Percentiles rank a stretch among this genome's conserved stretches.
These are phyloP conservation scores for Echium plantagineum DNA, from an alignment of 257 asterid species.

Conservation along the genomic window DNA sequence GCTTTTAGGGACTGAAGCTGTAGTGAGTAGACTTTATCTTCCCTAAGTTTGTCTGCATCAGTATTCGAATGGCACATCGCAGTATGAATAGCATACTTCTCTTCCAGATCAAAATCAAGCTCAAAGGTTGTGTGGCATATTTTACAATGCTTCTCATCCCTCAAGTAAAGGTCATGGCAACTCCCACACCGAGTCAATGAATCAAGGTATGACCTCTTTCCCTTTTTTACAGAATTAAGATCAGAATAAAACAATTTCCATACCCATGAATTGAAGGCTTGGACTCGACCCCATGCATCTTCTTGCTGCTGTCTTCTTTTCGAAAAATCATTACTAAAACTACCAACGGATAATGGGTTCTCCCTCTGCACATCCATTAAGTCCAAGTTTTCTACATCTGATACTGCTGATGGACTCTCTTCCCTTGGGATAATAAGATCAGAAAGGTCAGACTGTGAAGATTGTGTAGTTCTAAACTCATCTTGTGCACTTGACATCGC, in stretches of 20 bases:
- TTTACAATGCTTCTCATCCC: constrained; percentile 93
- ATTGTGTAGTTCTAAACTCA: constrained; percentile 28
- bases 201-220: constrained; percentile 64
- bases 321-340: constrained; percentile 24
- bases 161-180: constrained; percentile 91
- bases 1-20: constrained; percentile 95
- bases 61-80: constrained; percentile 57
- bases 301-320: constrained; percentile 41
- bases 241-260: constrained; percentile 82
- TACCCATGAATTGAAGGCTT: constrained; percentile 59
- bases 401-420: constrained; percentile 82
- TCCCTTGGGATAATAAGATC: constrained; percentile 49
- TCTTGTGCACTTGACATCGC: constrained; percentile 38
- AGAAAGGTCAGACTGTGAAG: constrained; percentile 29
- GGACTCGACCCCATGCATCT: constrained; percentile 31
- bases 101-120: constrained; percentile 89
- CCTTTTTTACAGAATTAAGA: constrained; percentile 58
- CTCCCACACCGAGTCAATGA: constrained; percentile 68
- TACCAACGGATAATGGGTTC: constrained; percentile 23
- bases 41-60: constrained; percentile 32
- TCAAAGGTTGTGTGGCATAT: constrained; percentile 87
- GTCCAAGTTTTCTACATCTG: constrained; percentile 70
- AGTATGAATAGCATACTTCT: constrained; percentile 73
- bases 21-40: constrained; percentile 42
- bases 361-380: constrained; percentile 32